A percentile compares a stretch with the other conserved stretches of the same genome.
Evolutionary conservation across 2,329 filamentous ascomycete genomes (phyloP).

Genomic region (Aspergillus novofumigatus): DNA sequence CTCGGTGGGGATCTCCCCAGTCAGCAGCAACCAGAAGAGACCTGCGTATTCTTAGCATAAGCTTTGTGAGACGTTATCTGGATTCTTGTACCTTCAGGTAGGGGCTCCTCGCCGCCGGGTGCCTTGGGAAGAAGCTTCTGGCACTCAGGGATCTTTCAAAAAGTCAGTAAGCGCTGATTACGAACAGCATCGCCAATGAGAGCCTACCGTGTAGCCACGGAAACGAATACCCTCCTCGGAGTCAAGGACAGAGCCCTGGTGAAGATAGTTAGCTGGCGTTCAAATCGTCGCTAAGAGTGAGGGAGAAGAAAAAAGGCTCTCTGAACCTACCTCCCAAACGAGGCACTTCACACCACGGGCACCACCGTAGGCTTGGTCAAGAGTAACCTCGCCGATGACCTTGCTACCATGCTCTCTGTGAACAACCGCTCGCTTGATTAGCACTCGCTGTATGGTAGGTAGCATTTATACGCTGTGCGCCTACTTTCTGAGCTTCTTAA

Average conservation of each 20-base stretch:
- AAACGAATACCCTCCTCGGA: slow-evolving; percentile 99
- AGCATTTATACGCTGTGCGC: slow-evolving; percentile 29
- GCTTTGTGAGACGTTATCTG: not conserved
- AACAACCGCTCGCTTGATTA: slow-evolving; percentile 18
- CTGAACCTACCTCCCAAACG: slow-evolving; percentile 74
- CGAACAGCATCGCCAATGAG: not conserved
- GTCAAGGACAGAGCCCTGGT: slow-evolving; percentile 84
- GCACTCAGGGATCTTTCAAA: slow-evolving; percentile 80
- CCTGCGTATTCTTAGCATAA: slow-evolving; percentile 46
- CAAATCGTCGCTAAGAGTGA: not conserved
- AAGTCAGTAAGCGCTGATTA: slow-evolving; percentile 19
- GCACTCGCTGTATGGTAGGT: slow-evolving; percentile 5
- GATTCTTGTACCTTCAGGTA: slow-evolving; percentile 69
- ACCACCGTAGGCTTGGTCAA: slow-evolving; percentile 99
- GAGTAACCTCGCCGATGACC: slow-evolving; percentile 94
- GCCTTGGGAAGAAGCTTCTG: slow-evolving; percentile 96
- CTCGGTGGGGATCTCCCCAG: slow-evolving; percentile 94
- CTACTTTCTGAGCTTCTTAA: slow-evolving; percentile 97
- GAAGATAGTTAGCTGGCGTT: slow-evolving; percentile 8
- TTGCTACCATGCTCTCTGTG: slow-evolving; percentile 87
- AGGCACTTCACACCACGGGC: slow-evolving; percentile 98
- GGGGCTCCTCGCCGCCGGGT: slow-evolving; percentile 90
- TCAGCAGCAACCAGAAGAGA: slow-evolving; percentile 99
- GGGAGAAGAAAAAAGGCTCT: not conserved
- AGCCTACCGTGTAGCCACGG: slow-evolving; percentile 81